phyloP scores from a whole-genome alignment of 202 grass and related monocot genomes.

The Dendrocalamus latiflorus region DNA sequence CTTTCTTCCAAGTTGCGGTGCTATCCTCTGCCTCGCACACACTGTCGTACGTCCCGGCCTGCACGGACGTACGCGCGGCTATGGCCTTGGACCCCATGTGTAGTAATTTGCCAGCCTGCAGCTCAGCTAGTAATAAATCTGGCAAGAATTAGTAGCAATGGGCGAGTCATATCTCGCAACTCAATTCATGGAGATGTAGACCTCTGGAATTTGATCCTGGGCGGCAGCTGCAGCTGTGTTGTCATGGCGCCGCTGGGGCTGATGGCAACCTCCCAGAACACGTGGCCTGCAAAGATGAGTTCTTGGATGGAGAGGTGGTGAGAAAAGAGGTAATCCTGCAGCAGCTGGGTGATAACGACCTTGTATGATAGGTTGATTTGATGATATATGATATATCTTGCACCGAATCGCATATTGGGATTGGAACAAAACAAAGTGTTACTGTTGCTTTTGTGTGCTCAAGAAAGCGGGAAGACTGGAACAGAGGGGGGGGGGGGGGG shows the following conservation, averaged over 20 bases:
- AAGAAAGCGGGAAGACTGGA: background rate
- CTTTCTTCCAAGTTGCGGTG: background rate
- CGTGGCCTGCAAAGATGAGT: conserved; percentile 14
- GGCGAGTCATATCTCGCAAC: background rate
- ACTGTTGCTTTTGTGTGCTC: background rate
- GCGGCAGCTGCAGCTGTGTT: background rate
- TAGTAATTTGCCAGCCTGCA: background rate
- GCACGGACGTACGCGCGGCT: conserved; percentile 38
- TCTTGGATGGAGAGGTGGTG: background rate
- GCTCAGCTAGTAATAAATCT: background rate
- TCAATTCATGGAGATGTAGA: background rate
- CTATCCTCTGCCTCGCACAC: background rate
- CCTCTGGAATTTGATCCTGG: background rate
- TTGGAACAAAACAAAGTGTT: background rate
- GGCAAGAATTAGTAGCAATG: background rate
- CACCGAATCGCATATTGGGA: background rate
- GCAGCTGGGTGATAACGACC: conserved; percentile 16
- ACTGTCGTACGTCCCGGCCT: conserved; percentile 28
- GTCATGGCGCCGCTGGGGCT: background rate
- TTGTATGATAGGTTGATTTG: background rate
- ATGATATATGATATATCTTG: background rate
- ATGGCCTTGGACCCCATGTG: conserved; percentile 3
- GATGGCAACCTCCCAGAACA: background rate
- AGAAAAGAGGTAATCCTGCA: background rate
- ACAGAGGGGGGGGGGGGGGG: background rate